Evolutionary conservation across 208 protist species (phyloP).

Genomic region (Leishmania major): DNA sequence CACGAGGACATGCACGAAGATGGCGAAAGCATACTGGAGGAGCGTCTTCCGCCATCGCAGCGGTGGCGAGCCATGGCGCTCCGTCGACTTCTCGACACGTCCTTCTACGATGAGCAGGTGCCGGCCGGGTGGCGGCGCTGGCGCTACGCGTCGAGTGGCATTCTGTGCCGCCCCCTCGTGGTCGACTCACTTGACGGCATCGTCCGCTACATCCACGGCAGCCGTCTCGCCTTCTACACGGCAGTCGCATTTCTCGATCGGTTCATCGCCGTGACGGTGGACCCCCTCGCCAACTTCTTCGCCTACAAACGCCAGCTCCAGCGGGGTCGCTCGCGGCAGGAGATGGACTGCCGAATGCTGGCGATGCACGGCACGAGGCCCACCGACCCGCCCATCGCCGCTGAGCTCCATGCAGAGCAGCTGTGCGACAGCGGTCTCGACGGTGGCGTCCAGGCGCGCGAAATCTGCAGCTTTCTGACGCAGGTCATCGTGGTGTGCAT

Average conservation of each 20-base stretch:
- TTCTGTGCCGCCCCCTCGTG: constrained; percentile 51
- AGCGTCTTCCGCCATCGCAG: constrained; percentile 31
- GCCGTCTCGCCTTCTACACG: constrained; percentile 66
- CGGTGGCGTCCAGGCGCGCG: constrained; percentile 25
- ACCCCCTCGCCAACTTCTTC: constrained; percentile 36
- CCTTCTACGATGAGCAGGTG: constrained; percentile 42
- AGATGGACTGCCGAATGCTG: constrained; percentile 30
- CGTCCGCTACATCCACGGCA: constrained; percentile 57
- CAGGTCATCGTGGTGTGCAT: constrained; percentile 75
- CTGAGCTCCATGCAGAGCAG: not conserved
- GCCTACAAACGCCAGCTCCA: constrained; percentile 23
- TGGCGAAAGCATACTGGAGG: not conserved
- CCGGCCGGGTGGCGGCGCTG: constrained; percentile 56
- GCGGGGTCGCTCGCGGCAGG: constrained; percentile 14
- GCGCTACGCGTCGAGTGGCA: constrained; percentile 51
- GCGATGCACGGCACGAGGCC: constrained; percentile 12
- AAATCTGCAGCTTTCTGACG: constrained; percentile 63
- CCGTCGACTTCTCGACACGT: constrained; percentile 22
- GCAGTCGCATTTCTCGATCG: constrained; percentile 67
- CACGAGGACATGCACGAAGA: constrained; percentile 7
- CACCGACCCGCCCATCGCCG: not conserved
- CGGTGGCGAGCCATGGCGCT: constrained; percentile 40
- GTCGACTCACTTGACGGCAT: constrained; percentile 81
- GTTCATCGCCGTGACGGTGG: constrained; percentile 52
- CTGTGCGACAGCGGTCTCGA: constrained; percentile 2